Percentiles rank a stretch among this genome's conserved stretches.
Conservation (phyloP, 306 rosid genomes). For the Begonia loranthoides region DNA sequence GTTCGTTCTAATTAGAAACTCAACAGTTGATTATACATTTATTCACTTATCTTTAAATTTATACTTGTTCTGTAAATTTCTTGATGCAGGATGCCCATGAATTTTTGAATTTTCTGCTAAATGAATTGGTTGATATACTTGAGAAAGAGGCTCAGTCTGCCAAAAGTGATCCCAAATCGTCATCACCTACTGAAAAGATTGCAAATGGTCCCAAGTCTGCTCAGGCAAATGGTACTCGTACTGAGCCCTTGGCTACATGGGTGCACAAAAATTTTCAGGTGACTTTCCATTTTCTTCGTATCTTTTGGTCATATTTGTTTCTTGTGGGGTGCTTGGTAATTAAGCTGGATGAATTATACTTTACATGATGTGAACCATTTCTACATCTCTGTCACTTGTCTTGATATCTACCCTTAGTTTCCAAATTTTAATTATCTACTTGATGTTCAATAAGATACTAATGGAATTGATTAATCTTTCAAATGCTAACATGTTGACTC, state of each 20-base stretch:
- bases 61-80: too few species aligned
- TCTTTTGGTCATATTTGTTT: neutral
- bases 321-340: neutral
- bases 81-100: slow-evolving; percentile 85
- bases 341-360: too few species aligned
- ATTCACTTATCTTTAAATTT: neutral
- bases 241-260: slow-evolving; percentile 93
- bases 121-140: slow-evolving; percentile 94
- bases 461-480: too few species aligned
- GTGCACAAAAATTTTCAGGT: slow-evolving; percentile 99
- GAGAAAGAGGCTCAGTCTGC: slow-evolving; percentile 89
- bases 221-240: slow-evolving; percentile 57
- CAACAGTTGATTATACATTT: too few species aligned
- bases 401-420: too few species aligned
- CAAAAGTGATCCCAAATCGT: slow-evolving; percentile 59
- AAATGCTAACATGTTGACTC: too few species aligned
- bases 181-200: slow-evolving; percentile 51
- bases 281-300: slow-evolving; percentile 15
- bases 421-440: too few species aligned
- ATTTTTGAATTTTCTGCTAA: slow-evolving; percentile 91
- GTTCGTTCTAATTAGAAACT: too few species aligned
- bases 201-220: slow-evolving; percentile 68
- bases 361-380: too few species aligned
- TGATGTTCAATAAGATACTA: too few species aligned
- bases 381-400: too few species aligned